Evolutionary conservation across 1,284 basidiomycete genomes (phyloP).

Genomic region (Marasmius sp.): DNA sequence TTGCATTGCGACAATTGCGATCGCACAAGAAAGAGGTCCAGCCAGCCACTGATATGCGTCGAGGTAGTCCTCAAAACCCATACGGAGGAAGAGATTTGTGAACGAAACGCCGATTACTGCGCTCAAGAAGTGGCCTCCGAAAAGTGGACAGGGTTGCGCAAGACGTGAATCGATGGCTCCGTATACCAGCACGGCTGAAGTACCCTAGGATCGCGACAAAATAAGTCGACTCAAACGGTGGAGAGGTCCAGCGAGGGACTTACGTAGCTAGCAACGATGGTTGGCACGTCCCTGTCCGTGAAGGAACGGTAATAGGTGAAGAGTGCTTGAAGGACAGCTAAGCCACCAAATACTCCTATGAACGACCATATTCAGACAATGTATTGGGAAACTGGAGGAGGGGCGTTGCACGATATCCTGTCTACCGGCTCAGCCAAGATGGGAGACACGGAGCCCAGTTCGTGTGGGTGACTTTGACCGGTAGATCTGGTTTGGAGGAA

Average conservation of each 20-base stretch:
- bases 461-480: too few species aligned
- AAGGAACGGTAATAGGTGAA: slow-evolving; percentile 50
- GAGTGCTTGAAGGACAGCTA: slow-evolving; percentile 19
- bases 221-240: neutral
- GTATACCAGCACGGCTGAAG: slow-evolving; percentile 59
- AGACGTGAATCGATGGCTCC: slow-evolving; percentile 59
- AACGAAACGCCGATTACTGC: slow-evolving; percentile 53
- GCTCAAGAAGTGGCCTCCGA: slow-evolving; percentile 52
- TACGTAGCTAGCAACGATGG: slow-evolving; percentile 51
- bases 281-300: slow-evolving; percentile 44
- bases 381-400: neutral
- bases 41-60: slow-evolving; percentile 53
- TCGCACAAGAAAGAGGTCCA: slow-evolving; percentile 52
- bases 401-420: neutral
- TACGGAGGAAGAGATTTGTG: slow-evolving; percentile 54
- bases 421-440: neutral
- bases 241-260: slow-evolving; percentile 16
- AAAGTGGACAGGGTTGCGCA: slow-evolving; percentile 58
- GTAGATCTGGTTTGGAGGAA: too few species aligned
- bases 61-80: slow-evolving; percentile 45
- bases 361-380: neutral
- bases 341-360: neutral
- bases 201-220: slow-evolving; percentile 38
- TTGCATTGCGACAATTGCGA: slow-evolving; percentile 53
- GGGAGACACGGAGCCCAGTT: neutral